phyloP scores from a whole-genome alignment of 257 asterid species.

The Solanum rostratum region DNA sequence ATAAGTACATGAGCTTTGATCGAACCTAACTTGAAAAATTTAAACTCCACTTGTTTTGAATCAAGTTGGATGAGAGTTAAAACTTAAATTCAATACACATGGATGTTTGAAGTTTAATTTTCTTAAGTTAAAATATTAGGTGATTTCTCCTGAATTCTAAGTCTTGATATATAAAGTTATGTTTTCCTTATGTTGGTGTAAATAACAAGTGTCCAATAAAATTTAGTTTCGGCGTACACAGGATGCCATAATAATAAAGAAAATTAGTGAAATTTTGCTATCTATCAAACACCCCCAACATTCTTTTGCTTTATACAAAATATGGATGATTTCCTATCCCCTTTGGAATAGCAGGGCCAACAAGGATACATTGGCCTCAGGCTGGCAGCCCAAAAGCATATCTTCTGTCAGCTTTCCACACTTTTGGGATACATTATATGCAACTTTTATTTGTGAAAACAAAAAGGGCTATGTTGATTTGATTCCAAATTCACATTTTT shows the following conservation, averaged over 20 bases:
- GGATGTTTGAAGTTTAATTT: too few species aligned
- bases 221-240: too few species aligned
- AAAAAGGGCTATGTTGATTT: neutral
- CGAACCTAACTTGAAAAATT: neutral
- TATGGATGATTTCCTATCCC: neutral
- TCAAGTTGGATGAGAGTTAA: neutral
- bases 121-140: too few species aligned
- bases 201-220: too few species aligned
- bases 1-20: neutral
- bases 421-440: neutral
- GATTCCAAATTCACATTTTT: neutral
- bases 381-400: neutral
- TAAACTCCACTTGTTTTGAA: neutral
- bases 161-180: too few species aligned
- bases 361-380: neutral
- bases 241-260: too few species aligned
- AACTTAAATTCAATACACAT: neutral
- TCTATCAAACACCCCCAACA: neutral
- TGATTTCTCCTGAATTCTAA: too few species aligned
- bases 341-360: neutral
- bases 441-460: neutral
- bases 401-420: neutral
- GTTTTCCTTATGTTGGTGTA: too few species aligned
- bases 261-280: neutral
- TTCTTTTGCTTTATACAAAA: neutral